phyloP scores from a whole-genome alignment of 2,329 filamentous ascomycete species.

The Paecilomyces sp. region DNA sequence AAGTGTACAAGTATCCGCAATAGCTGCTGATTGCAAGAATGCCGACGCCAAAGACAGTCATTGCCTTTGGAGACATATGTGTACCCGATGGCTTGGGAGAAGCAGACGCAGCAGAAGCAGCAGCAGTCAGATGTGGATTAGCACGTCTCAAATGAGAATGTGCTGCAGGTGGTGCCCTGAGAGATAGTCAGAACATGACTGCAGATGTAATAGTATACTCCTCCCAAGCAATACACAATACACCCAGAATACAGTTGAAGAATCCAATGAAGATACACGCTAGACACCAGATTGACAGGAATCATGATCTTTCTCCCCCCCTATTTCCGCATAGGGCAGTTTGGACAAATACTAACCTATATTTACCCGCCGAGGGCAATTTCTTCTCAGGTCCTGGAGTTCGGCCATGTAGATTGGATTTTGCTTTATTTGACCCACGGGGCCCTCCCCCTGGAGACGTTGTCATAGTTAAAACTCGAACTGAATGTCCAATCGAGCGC shows the following conservation, averaged over 20 bases:
- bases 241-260: too few relatives aligned
- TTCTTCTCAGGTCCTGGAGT: background rate
- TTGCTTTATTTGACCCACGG: background rate
- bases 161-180: conserved; percentile 8
- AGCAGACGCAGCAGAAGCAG: conserved; percentile 10
- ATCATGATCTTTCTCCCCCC: background rate
- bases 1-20: conserved; percentile 36
- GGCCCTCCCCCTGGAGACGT: background rate
- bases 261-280: background rate
- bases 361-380: background rate
- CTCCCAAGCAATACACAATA: background rate
- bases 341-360: background rate
- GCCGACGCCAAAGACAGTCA: conserved; percentile 32
- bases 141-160: conserved; percentile 14
- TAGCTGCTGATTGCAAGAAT: conserved; percentile 37
- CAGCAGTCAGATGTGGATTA: conserved; percentile 18
- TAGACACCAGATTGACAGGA: background rate
- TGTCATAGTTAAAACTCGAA: background rate
- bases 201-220: background rate
- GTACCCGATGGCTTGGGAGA: conserved; percentile 7
- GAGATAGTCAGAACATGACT: conserved; percentile 3
- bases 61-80: conserved; percentile 21
- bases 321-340: background rate
- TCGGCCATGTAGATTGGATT: background rate
- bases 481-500: background rate